Evolutionary conservation across 805 yeast genomes (phyloP).

Genomic region (Saccharomycodes ludwigii): DNA sequence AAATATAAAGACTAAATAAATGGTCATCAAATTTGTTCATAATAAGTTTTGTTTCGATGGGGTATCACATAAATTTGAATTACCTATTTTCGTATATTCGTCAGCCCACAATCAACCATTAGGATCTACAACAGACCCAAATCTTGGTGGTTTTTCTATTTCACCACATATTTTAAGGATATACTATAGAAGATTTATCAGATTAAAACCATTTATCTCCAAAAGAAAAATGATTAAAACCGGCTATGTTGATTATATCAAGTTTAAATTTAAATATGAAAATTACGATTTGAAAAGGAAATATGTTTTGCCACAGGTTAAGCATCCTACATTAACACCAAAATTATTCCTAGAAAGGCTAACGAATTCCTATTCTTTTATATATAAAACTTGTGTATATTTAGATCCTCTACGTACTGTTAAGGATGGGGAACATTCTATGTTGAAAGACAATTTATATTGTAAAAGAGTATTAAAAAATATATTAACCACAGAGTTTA

Average conservation of each 20-base stretch:
- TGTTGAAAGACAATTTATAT: slow-evolving; percentile 9
- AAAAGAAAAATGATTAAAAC: slow-evolving; percentile 14
- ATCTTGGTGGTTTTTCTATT: too few species aligned
- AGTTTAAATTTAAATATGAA: slow-evolving; percentile 19
- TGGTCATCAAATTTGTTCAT: too few species aligned
- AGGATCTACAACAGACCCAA: too few species aligned
- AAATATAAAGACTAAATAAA: too few species aligned
- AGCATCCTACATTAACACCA: not conserved
- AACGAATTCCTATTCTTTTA: slow-evolving; percentile 14
- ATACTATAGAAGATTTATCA: slow-evolving; percentile 16
- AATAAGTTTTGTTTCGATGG: too few species aligned
- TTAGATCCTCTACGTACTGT: slow-evolving; percentile 5
- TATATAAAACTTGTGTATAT: slow-evolving; percentile 13
- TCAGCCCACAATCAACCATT: too few species aligned
- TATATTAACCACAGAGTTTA: slow-evolving; percentile 17
- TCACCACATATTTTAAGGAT: too few species aligned
- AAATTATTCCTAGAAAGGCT: slow-evolving; percentile 5
- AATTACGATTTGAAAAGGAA: slow-evolving; percentile 14
- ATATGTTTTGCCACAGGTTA: slow-evolving; percentile 6
- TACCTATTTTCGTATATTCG: too few species aligned
- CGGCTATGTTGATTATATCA: slow-evolving; percentile 17
- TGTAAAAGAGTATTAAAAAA: slow-evolving; percentile 18
- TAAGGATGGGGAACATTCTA: slow-evolving; percentile 3
- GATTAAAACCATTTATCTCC: slow-evolving; percentile 19
- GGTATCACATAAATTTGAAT: too few species aligned